Base-by-base conservation (phyloP, 345 rosid genomes). In the Rhizophora mangle region DNA sequence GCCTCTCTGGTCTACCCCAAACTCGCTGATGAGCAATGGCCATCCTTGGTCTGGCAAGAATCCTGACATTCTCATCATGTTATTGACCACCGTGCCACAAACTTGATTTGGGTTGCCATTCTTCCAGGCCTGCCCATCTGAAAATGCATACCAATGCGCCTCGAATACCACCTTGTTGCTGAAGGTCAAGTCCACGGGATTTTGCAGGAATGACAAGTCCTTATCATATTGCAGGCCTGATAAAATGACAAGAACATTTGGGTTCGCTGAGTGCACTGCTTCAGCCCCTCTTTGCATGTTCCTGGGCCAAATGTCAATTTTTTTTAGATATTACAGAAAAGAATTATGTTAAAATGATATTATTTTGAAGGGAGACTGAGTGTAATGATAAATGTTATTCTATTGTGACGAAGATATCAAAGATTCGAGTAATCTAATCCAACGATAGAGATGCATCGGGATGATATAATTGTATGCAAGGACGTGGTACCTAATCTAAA, bases 261-360 rank as follows among this genome's bases (percentile, higher is more conserved):
- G 97, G 76, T 95, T 95, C 59, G 88, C 87, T 39, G 86, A 68
- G 75, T 95, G 96, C 65, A 95, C 96, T 13, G 93, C 93, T 77
- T 92, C 99, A 0, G 98, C 99, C 66, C 98, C 98, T 73, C 73
- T 79, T 72, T 86, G 84, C 97, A 91, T 90, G 80, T 93, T 86
- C 79, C 91, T 90, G 59, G 7, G 26, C 5, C 75, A 47, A 24
- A 20, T n/a, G 47, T 54, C 16, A 39, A 1, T 8, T 13, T 13
- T 13, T 13, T 43, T 43, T 15, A 43, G 49, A 15, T 15, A 43
- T 43, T 43, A 13, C 19, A 11, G 10, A 34, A 34, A 34, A 34
- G 37, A 34, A 34, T 34, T 34, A 34, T 34, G 37, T 34, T 7
- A 34, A 34, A 34, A 43, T 43, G 15, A 15, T 2, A 43, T 13